Conservation (phyloP, 192 early-diverging fungal genomes). For the Coemansia sp. region DNA sequence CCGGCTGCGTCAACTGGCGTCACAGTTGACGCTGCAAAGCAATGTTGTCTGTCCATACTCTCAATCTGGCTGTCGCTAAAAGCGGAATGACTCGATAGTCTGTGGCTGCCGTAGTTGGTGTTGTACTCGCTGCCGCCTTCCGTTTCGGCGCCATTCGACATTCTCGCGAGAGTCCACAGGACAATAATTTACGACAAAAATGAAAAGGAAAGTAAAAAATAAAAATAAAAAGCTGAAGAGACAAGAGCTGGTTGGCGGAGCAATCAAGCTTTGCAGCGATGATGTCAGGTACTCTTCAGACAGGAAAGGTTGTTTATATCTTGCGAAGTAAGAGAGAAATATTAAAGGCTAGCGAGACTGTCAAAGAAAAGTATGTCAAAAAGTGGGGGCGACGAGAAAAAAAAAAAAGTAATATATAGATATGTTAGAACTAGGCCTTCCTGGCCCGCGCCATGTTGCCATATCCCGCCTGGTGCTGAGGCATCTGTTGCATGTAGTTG, state of each 20-base stretch:
- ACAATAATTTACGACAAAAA: conserved; percentile 5
- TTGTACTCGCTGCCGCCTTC: conserved; percentile 3
- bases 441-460: conserved; percentile 45
- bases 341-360: neutral
- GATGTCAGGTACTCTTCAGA: neutral
- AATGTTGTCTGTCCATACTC: conserved; percentile 21
- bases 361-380: conserved; percentile 6
- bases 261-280: neutral
- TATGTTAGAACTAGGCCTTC: conserved; percentile 23
- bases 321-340: neutral
- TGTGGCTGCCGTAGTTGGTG: conserved; percentile 13
- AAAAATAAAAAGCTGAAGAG: neutral
- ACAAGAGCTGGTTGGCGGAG: neutral
- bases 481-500: conserved; percentile 24
- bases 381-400: neutral
- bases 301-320: neutral
- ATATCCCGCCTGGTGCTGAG: conserved; percentile 37
- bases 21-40: conserved; percentile 38
- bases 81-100: conserved; percentile 18
- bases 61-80: conserved; percentile 30
- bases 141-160: neutral
- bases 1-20: conserved; percentile 52
- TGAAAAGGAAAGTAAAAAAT: neutral
- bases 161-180: neutral
- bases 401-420: neutral